phyloP scores from a whole-genome alignment of 495 filamentous ascomycete species.

The Tuber aestivum region DNA sequence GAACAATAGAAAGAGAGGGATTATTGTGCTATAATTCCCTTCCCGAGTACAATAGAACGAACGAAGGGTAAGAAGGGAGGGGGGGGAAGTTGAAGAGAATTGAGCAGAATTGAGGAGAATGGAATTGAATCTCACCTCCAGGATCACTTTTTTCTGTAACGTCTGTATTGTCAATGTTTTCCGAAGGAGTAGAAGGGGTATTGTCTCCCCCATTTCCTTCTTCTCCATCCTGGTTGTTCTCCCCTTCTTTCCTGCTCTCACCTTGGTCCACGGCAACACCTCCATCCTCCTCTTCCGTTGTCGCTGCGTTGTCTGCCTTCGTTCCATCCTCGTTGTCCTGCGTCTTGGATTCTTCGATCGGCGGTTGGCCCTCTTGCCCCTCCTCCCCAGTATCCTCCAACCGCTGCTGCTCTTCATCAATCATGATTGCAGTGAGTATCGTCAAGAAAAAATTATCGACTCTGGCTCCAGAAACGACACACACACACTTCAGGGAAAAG shows the following conservation, averaged over 20 bases:
- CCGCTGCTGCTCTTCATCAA: constrained; percentile 11
- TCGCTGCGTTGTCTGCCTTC: constrained; percentile 27
- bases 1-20: background rate
- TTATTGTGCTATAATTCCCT: constrained; percentile 3
- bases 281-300: constrained; percentile 42
- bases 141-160: constrained; percentile 13
- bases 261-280: constrained; percentile 41
- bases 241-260: constrained; percentile 31
- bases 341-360: constrained; percentile 21
- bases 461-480: constrained; percentile 31
- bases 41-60: background rate
- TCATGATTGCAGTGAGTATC: constrained; percentile 1
- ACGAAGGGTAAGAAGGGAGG: background rate
- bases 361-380: constrained; percentile 10
- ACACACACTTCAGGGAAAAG: constrained; percentile 26
- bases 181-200: background rate
- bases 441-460: constrained; percentile 5
- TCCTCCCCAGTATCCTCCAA: background rate
- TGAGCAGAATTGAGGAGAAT: background rate
- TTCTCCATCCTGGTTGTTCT: constrained; percentile 32
- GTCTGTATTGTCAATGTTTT: constrained; percentile 3
- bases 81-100: background rate
- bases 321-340: constrained; percentile 10
- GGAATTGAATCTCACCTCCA: background rate
- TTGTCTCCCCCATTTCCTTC: background rate